These are phyloP conservation scores for Plasmodium gonderi DNA, from an alignment of 169 alveolate genomes.

Conservation along the genomic window DNA sequence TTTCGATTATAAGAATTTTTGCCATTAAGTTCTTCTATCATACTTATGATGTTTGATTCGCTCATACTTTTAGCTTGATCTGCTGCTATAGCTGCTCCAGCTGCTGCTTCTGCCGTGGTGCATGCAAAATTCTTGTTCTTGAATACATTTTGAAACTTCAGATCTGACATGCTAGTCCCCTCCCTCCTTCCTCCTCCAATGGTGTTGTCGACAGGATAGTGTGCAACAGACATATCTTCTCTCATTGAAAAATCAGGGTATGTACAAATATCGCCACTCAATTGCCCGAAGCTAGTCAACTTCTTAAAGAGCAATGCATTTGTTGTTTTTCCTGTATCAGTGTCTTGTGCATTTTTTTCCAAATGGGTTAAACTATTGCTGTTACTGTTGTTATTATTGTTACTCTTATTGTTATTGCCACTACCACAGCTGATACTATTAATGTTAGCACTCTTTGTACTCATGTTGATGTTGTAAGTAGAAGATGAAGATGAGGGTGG, in stretches of 20 bases:
- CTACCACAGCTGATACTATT: too few species aligned
- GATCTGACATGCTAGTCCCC: neutral
- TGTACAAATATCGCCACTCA: neutral
- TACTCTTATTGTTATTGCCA: too few species aligned
- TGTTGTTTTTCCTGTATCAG: neutral
- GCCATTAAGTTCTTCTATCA: constrained; percentile 9
- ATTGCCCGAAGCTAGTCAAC: neutral
- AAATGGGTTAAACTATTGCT: constrained; percentile 2
- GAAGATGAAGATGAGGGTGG: neutral
- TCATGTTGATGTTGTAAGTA: neutral
- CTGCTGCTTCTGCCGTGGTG: too few species aligned
- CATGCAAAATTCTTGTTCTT: neutral
- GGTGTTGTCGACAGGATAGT: neutral
- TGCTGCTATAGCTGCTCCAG: too few species aligned
- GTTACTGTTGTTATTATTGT: too few species aligned
- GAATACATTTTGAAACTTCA: neutral
- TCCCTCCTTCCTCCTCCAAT: neutral
- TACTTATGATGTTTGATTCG: constrained; percentile 36
- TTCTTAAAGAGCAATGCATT: neutral
- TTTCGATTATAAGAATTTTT: neutral
- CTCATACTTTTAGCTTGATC: constrained; percentile 3
- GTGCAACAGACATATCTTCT: neutral
- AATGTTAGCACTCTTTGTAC: too few species aligned
- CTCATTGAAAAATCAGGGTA: neutral
- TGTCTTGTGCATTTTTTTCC: constrained; percentile 11